Conservation (phyloP, 1,139 yeast species). For the Diutina scorzettiae region DNA sequence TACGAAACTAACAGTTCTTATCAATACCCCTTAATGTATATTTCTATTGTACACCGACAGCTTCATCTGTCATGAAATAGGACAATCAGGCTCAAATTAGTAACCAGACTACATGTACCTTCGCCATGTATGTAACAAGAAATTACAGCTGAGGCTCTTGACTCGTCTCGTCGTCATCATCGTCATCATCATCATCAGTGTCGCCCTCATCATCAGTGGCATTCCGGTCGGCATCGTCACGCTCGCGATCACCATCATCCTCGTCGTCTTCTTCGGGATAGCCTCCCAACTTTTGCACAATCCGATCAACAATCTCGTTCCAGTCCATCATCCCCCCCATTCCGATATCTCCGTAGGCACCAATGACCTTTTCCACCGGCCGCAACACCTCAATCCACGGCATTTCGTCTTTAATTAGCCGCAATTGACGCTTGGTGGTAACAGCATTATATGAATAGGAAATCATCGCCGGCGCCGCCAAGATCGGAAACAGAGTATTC, state of each 20-base stretch:
- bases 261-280: conserved; percentile 82
- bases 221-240: conserved; percentile 16
- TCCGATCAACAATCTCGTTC: conserved; percentile 80
- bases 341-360: conserved; percentile 89
- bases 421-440: conserved; percentile 71
- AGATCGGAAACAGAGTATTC: conserved; percentile 79
- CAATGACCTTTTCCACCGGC: conserved; percentile 89
- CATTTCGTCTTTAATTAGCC: conserved; percentile 71
- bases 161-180: conserved; percentile 16
- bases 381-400: conserved; percentile 82
- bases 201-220: conserved; percentile 21
- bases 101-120: too few relatives aligned
- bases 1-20: too few relatives aligned
- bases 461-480: conserved; percentile 91
- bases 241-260: conserved; percentile 9
- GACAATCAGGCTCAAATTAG: too few relatives aligned
- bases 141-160: too few relatives aligned
- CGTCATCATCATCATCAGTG: conserved; percentile 14
- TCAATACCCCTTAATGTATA: too few relatives aligned
- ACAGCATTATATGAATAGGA: conserved; percentile 83
- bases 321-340: conserved; percentile 91
- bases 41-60: too few relatives aligned
- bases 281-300: conserved; percentile 77
- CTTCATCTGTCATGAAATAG: too few relatives aligned
- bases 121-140: too few relatives aligned